Evolutionary conservation across 129 eudicot genomes (phyloP).

Genomic region (Chrysanthemum makinoi): DNA sequence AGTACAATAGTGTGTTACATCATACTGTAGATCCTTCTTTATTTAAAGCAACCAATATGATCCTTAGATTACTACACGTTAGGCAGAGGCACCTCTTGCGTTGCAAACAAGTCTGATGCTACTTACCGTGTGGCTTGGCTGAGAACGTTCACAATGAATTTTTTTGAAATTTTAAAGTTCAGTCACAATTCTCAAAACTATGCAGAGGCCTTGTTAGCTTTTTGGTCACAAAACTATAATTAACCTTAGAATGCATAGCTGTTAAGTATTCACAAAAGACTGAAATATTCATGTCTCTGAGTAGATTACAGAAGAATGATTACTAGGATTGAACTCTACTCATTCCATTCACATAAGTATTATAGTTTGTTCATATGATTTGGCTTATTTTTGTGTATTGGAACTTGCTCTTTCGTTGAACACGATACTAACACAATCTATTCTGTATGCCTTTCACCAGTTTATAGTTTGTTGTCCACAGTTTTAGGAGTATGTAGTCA

Average conservation of each 20-base stretch:
- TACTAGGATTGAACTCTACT: background rate
- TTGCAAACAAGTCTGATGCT: background rate
- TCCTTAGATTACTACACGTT: no score
- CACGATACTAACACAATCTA: no score
- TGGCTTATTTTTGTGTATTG: background rate
- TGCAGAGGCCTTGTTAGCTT: background rate
- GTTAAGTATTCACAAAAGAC: background rate
- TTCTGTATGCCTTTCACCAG: no score
- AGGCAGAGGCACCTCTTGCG: no score
- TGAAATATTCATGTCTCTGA: background rate
- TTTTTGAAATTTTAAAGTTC: background rate
- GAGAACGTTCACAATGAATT: conserved; percentile 6
- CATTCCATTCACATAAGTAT: conserved; percentile 3
- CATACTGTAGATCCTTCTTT: background rate
- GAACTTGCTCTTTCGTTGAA: background rate
- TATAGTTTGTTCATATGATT: background rate
- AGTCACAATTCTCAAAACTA: background rate
- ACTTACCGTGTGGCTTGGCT: background rate
- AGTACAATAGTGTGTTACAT: conserved; percentile 5
- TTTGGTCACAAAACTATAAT: background rate
- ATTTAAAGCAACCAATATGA: no score
- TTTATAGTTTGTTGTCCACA: no score
- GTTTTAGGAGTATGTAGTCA: no score
- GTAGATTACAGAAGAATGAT: background rate
- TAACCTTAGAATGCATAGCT: background rate